phyloP scores from a whole-genome alignment of 106 monocot species.

The Gastrodia elata region DNA sequence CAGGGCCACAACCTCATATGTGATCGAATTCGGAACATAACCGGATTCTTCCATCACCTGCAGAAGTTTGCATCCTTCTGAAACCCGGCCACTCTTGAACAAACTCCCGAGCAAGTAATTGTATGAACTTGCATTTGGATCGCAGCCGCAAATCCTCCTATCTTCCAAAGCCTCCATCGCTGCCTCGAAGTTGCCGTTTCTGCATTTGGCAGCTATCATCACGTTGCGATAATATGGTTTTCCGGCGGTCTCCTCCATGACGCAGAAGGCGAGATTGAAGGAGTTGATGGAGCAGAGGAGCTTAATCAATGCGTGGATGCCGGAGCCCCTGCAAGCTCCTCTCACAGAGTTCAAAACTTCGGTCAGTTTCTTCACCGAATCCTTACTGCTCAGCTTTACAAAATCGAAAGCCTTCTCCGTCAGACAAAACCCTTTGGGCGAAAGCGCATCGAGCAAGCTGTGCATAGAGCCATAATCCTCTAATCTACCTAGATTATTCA shows the following conservation, averaged over 20 bases:
- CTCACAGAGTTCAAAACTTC: conserved; percentile 20
- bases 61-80: conserved; percentile 54
- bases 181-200: conserved; percentile 28
- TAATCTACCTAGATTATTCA: conserved; percentile 48
- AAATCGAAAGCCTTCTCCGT: conserved; percentile 53
- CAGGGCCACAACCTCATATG: conserved; percentile 48
- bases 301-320: conserved; percentile 55
- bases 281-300: conserved; percentile 27
- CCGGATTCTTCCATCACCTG: conserved; percentile 50
- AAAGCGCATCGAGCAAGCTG: conserved; percentile 25
- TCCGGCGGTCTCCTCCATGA: conserved; percentile 43
- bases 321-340: conserved; percentile 53
- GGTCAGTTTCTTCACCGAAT: conserved; percentile 17
- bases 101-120: conserved; percentile 77
- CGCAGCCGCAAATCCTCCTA: conserved; percentile 44
- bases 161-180: conserved; percentile 47
- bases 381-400: conserved; percentile 15
- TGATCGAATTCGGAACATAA: conserved; percentile 34
- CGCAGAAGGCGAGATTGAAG: conserved; percentile 44
- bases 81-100: conserved; percentile 44
- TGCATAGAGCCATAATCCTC: conserved; percentile 38
- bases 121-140: conserved; percentile 45
- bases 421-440: conserved; percentile 30
- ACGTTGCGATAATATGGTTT: conserved; percentile 47
- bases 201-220: conserved; percentile 58